Conservation (phyloP, 345 rosid species). For the Litchi chinensis region DNA sequence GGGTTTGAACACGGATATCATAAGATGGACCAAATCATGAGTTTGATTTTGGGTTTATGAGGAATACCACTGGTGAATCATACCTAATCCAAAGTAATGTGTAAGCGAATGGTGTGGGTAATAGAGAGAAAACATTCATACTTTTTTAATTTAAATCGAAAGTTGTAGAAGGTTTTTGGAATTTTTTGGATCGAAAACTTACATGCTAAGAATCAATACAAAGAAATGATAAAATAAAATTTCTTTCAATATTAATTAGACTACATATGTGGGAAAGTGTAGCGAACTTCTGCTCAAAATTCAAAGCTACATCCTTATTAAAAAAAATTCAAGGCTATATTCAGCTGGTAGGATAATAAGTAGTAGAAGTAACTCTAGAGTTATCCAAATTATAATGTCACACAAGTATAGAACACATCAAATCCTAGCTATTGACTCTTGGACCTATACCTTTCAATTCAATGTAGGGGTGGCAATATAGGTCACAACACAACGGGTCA, state of each 20-base stretch:
- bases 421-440: background rate
- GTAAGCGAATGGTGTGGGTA: conserved; percentile 89
- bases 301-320: background rate
- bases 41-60: conserved; percentile 94
- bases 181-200: too few species aligned
- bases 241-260: too few species aligned
- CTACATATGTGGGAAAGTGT: background rate
- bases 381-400: too few species aligned
- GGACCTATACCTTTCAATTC: background rate
- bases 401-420: background rate
- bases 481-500: too few species aligned
- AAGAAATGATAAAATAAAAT: too few species aligned
- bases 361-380: background rate
- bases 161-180: too few species aligned
- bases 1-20: conserved; percentile 67
- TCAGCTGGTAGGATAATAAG: too few species aligned
- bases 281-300: background rate
- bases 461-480: too few species aligned
- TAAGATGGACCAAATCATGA: conserved; percentile 92
- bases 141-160: too few species aligned
- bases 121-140: conserved; percentile 78
- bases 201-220: too few species aligned
- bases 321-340: background rate
- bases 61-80: conserved; percentile 92
- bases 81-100: conserved; percentile 87